phyloP scores from a whole-genome alignment of 2,329 filamentous ascomycete genomes.

The Colletotrichum phormii region DNA sequence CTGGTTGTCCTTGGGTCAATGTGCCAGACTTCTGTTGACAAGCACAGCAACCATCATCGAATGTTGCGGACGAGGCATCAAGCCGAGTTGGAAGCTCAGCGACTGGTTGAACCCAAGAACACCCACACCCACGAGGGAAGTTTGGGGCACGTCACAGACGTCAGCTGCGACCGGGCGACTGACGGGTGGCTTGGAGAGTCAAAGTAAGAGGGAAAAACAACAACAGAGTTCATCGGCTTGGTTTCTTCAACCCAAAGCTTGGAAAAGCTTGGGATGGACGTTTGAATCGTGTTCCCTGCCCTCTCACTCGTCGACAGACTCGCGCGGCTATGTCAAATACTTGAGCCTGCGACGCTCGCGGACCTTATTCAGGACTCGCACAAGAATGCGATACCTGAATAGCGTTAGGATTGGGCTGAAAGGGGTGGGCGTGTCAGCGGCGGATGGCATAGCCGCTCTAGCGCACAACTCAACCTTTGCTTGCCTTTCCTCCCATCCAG shows the following conservation, averaged over 20 bases:
- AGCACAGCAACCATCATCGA: constrained; percentile 28
- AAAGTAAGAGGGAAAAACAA: neutral
- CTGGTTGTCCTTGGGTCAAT: constrained; percentile 26
- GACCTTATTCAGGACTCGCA: constrained; percentile 24
- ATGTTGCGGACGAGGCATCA: constrained; percentile 15
- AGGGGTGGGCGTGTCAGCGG: constrained; percentile 33
- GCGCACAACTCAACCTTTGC: constrained; percentile 27
- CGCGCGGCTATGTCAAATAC: constrained; percentile 30
- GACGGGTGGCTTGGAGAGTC: constrained; percentile 16
- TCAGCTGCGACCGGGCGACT: constrained; percentile 28
- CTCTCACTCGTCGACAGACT: constrained; percentile 25
- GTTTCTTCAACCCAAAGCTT: constrained; percentile 17
- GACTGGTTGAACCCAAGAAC: constrained; percentile 15
- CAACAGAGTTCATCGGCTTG: constrained; percentile 15
- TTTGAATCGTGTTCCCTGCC: constrained; percentile 29
- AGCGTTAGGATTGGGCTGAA: constrained; percentile 33
- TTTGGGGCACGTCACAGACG: constrained; percentile 33
- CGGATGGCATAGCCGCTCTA: constrained; percentile 35
- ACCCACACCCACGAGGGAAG: constrained; percentile 12
- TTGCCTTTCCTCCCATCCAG: constrained; percentile 14
- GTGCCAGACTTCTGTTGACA: constrained; percentile 30
- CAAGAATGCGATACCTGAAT: constrained; percentile 20
- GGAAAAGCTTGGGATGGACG: constrained; percentile 19
- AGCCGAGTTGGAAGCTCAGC: constrained; percentile 21
- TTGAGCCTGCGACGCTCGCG: constrained; percentile 27